Base-by-base conservation (phyloP, 192 early-diverging fungal species). In the Entophlyctis helioformis region DNA sequence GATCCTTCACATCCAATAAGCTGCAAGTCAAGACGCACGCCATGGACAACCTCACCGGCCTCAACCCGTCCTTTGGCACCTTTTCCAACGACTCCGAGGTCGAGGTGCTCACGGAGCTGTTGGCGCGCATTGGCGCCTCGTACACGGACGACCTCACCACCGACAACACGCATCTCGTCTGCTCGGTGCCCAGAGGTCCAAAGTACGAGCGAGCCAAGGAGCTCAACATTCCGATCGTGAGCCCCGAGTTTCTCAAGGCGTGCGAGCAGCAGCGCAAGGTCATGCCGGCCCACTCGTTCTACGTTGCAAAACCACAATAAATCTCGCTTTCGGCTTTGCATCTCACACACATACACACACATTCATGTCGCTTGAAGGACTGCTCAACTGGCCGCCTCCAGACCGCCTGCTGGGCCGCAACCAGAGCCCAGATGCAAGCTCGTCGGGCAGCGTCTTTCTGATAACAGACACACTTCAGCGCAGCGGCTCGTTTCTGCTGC, bases 11-110 rank as follows among this genome's bases (percentile, higher is more conserved):
- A 32, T 89, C 85, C 32, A 91, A 96, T 47, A 63, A 72, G 15
- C 66, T 94, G 16, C 63, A 52, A 2, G 69, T 82, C 31, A 76
- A 69, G 46, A 99, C 96, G 5, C 96, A 99, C 59, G 70, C 83
- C 25, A 67, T 99, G 62, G 92, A 97, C 36, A 96, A 99, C 57
- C 72, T 99, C 26, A 96, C 88, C n/a, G 96, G 96, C 15, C 89
- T 96, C 48, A 76, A 85, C 51, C 85, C 96, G 20, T 86, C 85
- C 56, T 99, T 99, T 72, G 96, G 96, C 27, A 74, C 71, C 3
- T 89, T 94, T 57, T 50, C 60, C 18, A 84, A 86, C 46, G 81
- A 83, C 29, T 69, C 69, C 10, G 87, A 86, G 19, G 59, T 83
- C 21, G 78, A 78, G 32, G 71, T 77, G 33, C 71, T 97, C 47